Evolutionary conservation across 2,329 filamentous ascomycete genomes (phyloP).

Genomic region (Diplocarpon rosae): DNA sequence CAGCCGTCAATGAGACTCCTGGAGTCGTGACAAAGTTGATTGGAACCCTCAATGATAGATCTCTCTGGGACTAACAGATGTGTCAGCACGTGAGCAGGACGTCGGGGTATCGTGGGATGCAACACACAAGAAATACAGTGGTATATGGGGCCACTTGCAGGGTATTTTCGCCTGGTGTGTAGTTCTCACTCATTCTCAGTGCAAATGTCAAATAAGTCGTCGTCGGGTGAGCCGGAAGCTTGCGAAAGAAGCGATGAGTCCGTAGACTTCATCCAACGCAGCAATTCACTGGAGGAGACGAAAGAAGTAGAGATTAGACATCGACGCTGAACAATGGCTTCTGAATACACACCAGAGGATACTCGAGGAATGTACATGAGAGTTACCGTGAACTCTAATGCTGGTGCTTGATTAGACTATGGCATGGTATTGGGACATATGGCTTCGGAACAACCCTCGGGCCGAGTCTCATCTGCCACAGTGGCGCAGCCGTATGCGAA

Average conservation of each 20-base stretch:
- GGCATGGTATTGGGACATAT: too few relatives aligned
- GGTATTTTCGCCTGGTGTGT: constrained; percentile 29
- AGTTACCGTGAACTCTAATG: too few relatives aligned
- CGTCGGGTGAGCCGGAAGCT: constrained; percentile 12
- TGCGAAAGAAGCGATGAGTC: not conserved
- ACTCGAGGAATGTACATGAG: too few relatives aligned
- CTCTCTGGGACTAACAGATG: constrained; percentile 41
- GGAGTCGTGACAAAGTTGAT: constrained; percentile 51
- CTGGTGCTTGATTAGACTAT: too few relatives aligned
- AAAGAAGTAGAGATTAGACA: not conserved
- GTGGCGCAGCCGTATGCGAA: not conserved
- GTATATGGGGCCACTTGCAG: constrained; percentile 26
- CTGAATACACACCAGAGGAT: too few relatives aligned
- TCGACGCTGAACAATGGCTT: not conserved
- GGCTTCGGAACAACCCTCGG: too few relatives aligned
- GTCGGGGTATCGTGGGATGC: not conserved
- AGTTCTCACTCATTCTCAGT: constrained; percentile 31
- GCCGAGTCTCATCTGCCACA: not conserved
- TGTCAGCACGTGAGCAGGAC: constrained; percentile 5
- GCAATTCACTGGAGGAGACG: too few relatives aligned
- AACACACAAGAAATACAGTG: constrained; percentile 20
- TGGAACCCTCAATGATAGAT: constrained; percentile 46
- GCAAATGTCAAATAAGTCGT: not conserved
- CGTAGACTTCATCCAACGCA: not conserved
- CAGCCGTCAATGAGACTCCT: constrained; percentile 43